Base-by-base conservation (phyloP, 495 filamentous ascomycete genomes). In the Lophiostoma macrostomum region DNA sequence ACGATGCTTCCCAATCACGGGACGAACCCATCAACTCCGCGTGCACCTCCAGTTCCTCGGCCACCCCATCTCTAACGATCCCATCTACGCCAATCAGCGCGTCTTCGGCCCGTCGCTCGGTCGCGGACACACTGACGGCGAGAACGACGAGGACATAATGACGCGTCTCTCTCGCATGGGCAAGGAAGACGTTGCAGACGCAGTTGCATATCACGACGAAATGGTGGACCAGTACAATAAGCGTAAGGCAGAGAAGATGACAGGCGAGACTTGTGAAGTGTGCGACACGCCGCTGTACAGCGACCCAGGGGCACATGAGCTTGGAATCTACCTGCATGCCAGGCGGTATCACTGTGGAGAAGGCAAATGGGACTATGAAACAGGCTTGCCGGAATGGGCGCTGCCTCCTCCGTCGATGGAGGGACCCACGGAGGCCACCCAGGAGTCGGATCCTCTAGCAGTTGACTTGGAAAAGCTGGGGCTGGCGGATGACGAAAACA, bases 11-110 rank as follows among this genome's bases (percentile, higher is more conserved):
- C 93, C 93, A 0, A 78, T 96, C 18, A 98, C 93, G 0, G 93
- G 93, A 0, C 81, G 93, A 39, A 98, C 93, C 5, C 93, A 98
- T 64, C 93, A 98, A 65, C 80, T 98, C 16, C 81, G 93, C 20
- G 94, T 98, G 10, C 93, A 98, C 63, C 78, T 98, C 1, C 93
- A 98, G 64, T 95, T 86, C 65, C 72, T 98, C 10, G 93, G 93
- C 7, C 86, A 98, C 62, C 94, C 93, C 2, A 96, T 98, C 61
- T 80, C 85, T 41, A 97, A 97, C 66, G 93, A 98, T 65, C 93
- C 93, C 3, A 98, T 98, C 54, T 98, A 98, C 68, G 89, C 86
- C 60, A 97, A 97, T 63, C 84, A 87, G 50, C 80, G 80, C 39
- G 93, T 97, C 16, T 98, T 94, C 76, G 94, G 94, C 1, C 74